These are phyloP conservation scores for Neocucurbitaria cava DNA, from an alignment of 2,329 filamentous ascomycete species.

Conservation along the genomic window DNA sequence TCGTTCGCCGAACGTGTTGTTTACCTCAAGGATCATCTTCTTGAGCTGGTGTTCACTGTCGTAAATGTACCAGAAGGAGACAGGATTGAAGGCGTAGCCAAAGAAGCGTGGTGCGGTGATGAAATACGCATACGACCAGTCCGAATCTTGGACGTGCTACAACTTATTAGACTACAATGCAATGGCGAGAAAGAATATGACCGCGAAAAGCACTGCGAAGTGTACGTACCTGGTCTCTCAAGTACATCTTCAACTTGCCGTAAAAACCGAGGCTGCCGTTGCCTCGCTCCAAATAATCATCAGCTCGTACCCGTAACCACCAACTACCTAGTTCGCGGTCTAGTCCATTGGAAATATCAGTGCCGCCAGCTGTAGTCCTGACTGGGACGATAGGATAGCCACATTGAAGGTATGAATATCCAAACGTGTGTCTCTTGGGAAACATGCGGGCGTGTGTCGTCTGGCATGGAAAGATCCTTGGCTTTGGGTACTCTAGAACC, in stretches of 20 bases:
- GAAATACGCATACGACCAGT: slow-evolving; percentile 73
- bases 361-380: slow-evolving; percentile 48
- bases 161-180: neutral
- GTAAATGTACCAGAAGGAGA: slow-evolving; percentile 83
- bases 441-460: slow-evolving; percentile 72
- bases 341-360: slow-evolving; percentile 24
- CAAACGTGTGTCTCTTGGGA: slow-evolving; percentile 71
- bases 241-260: slow-evolving; percentile 67
- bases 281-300: slow-evolving; percentile 68
- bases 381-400: slow-evolving; percentile 71
- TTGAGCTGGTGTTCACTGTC: slow-evolving; percentile 62
- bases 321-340: slow-evolving; percentile 39
- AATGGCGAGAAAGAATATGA: too few relatives aligned
- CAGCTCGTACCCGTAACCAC: slow-evolving; percentile 68
- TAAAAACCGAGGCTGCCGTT: slow-evolving; percentile 61
- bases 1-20: slow-evolving; percentile 78
- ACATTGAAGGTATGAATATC: slow-evolving; percentile 73
- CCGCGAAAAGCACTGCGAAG: neutral
- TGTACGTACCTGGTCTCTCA: slow-evolving; percentile 60
- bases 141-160: slow-evolving; percentile 64
- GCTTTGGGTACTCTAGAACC: slow-evolving; percentile 24
- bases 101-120: slow-evolving; percentile 73
- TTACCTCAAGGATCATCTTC: slow-evolving; percentile 75
- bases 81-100: slow-evolving; percentile 76
- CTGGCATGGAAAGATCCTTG: slow-evolving; percentile 67